These are phyloP conservation scores for Flaveria trinervia DNA, from an alignment of 129 eudicot species.

Conservation along the genomic window DNA sequence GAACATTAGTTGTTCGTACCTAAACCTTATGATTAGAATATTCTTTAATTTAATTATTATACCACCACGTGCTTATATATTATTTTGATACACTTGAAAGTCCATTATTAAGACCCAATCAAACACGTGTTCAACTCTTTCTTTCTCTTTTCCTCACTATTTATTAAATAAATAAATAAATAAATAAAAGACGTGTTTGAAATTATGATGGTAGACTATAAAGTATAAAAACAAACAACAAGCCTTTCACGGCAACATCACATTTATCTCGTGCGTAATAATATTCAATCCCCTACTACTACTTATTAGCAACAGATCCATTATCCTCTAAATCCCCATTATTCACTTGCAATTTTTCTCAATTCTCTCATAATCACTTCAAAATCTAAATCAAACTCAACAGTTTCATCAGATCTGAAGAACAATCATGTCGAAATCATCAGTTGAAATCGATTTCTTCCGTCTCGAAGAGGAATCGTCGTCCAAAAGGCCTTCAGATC, in stretches of 20 bases:
- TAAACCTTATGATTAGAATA: background rate
- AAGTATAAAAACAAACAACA: slow-evolving; percentile 11
- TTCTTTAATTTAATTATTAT: background rate
- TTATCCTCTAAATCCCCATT: background rate
- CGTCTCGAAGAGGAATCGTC: slow-evolving; percentile 33
- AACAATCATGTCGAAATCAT: slow-evolving; percentile 30
- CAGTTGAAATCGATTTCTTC: slow-evolving; percentile 59
- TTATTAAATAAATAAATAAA: no score
- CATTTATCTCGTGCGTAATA: slow-evolving; percentile 35
- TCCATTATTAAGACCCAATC: slow-evolving; percentile 13
- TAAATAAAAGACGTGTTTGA: slow-evolving; percentile 6
- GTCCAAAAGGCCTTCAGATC: slow-evolving; percentile 41
- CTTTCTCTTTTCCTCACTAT: slow-evolving; percentile 8
- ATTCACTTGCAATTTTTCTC: background rate
- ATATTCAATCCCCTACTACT: background rate
- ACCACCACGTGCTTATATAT: background rate
- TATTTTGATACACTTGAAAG: background rate
- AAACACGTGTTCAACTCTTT: slow-evolving; percentile 26
- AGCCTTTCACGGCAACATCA: slow-evolving; percentile 21
- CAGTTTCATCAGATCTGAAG: background rate
- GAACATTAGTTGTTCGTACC: background rate
- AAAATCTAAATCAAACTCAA: background rate
- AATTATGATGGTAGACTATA: background rate
- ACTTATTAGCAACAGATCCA: background rate
- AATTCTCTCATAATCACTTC: no score